Conservation (phyloP, 1,139 yeast genomes). For the Nakaseomyces uthaithaninus region DNA sequence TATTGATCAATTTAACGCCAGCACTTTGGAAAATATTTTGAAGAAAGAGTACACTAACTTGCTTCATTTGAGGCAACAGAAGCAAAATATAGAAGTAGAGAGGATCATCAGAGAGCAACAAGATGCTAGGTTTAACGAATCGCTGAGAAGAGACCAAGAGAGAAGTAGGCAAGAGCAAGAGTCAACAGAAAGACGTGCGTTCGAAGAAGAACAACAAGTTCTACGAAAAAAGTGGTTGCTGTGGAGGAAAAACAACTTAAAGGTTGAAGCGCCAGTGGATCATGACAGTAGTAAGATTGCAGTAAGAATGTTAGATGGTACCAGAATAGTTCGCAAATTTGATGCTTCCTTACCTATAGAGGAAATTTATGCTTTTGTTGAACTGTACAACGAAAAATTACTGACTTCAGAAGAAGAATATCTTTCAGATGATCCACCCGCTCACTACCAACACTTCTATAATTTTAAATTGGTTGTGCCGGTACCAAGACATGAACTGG, state of each 20-base stretch:
- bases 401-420: conserved; percentile 28
- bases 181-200: conserved; percentile 24
- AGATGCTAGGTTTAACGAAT: conserved; percentile 66
- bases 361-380: conserved; percentile 56
- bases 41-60: conserved; percentile 57
- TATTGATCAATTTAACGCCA: conserved; percentile 23
- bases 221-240: conserved; percentile 37
- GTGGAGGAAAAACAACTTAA: conserved; percentile 39
- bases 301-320: conserved; percentile 47
- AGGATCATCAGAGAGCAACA: conserved; percentile 64
- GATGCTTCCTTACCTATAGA: conserved; percentile 41
- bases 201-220: conserved; percentile 15
- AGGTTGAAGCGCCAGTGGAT: conserved; percentile 32
- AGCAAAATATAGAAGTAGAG: conserved; percentile 51
- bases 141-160: conserved; percentile 42
- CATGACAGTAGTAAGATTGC: conserved; percentile 44
- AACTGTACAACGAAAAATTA: conserved; percentile 33
- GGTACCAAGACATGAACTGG: conserved; percentile 47
- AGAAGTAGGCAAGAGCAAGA: conserved; percentile 27
- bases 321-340: conserved; percentile 42
- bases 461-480: conserved; percentile 45
- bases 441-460: conserved; percentile 38
- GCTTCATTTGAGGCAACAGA: conserved; percentile 49
- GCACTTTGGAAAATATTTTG: conserved; percentile 36
- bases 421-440: conserved; percentile 30